A percentile compares a stretch with the other conserved stretches of the same genome.
phyloP scores from a whole-genome alignment of 169 alveolate genomes.

The Plasmodium malariae region DNA sequence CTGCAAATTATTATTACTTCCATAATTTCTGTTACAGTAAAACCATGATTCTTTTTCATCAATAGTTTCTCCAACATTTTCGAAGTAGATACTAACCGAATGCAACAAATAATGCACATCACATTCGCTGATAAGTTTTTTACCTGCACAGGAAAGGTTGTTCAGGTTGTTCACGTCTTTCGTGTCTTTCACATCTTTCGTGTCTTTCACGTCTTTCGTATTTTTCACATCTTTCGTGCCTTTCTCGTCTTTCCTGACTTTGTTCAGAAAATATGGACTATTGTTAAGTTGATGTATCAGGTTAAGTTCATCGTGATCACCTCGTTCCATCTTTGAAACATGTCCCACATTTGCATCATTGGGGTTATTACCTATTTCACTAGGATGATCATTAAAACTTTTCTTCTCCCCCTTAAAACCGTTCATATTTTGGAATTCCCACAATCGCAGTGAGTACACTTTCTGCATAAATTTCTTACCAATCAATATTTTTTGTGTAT shows the following conservation, averaged over 20 bases:
- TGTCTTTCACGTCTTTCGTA: background rate
- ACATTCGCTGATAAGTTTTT: constrained; percentile 1
- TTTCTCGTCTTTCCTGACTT: too few species aligned
- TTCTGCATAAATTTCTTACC: constrained; percentile 19
- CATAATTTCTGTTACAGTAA: constrained; percentile 4
- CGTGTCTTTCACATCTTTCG: background rate
- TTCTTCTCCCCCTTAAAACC: background rate
- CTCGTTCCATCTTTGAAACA: too few species aligned
- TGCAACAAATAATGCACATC: constrained; percentile 34
- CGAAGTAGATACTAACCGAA: constrained; percentile 45
- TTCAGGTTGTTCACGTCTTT: background rate
- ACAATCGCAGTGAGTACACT: constrained; percentile 1
- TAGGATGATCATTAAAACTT: too few species aligned
- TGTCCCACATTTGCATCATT: too few species aligned
- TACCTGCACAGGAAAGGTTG: background rate
- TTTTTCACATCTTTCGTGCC: too few species aligned
- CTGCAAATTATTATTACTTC: background rate
- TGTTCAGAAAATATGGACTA: too few species aligned
- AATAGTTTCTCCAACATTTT: constrained; percentile 62
- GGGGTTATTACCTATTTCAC: too few species aligned
- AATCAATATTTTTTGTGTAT: constrained; percentile 5
- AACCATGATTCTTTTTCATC: constrained; percentile 67
- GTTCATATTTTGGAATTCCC: background rate
- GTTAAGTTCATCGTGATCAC: too few species aligned
- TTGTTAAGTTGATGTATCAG: too few species aligned